Percentiles rank a stretch among this genome's conserved stretches.
Evolutionary conservation across 2,329 filamentous ascomycete genomes (phyloP).

Genomic region (Falciphora oryzae): DNA sequence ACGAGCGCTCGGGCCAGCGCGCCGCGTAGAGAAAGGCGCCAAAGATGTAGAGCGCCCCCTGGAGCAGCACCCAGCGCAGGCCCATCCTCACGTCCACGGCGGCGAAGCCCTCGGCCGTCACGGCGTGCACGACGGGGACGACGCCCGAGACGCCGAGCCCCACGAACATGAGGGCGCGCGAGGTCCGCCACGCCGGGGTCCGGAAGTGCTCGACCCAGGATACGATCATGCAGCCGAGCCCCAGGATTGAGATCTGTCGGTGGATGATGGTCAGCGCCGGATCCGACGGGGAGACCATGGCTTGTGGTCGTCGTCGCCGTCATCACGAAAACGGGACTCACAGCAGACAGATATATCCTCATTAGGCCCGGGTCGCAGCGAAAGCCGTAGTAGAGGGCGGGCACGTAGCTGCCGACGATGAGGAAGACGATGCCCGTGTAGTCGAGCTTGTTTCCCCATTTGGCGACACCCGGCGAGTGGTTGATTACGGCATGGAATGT

Average conservation of each 20-base stretch:
- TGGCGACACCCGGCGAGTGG: constrained; percentile 71
- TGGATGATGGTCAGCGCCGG: neutral
- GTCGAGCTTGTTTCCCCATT: constrained; percentile 87
- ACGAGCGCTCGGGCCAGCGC: constrained; percentile 75
- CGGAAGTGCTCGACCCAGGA: constrained; percentile 80
- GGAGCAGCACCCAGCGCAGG: constrained; percentile 70
- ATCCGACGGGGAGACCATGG: neutral
- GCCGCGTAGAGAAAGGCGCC: constrained; percentile 83
- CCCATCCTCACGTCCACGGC: constrained; percentile 69
- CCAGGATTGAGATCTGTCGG: constrained; percentile 68
- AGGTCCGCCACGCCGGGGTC: constrained; percentile 75
- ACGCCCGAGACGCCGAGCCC: constrained; percentile 78
- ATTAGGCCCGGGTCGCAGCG: constrained; percentile 63
- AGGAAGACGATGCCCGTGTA: constrained; percentile 90
- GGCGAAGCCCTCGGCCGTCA: constrained; percentile 59
- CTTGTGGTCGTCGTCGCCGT: neutral
- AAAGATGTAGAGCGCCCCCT: constrained; percentile 78
- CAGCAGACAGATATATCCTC: constrained; percentile 68
- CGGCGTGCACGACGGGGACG: constrained; percentile 74
- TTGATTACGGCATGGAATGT: constrained; percentile 82
- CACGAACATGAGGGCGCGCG: constrained; percentile 85
- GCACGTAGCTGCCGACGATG: constrained; percentile 88
- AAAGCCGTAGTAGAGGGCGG: constrained; percentile 82
- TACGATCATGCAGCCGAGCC: constrained; percentile 67
- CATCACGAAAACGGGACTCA: constrained; percentile 33